Conservation (phyloP, 192 early-diverging fungal genomes). For the Chytriomyces sp. region DNA sequence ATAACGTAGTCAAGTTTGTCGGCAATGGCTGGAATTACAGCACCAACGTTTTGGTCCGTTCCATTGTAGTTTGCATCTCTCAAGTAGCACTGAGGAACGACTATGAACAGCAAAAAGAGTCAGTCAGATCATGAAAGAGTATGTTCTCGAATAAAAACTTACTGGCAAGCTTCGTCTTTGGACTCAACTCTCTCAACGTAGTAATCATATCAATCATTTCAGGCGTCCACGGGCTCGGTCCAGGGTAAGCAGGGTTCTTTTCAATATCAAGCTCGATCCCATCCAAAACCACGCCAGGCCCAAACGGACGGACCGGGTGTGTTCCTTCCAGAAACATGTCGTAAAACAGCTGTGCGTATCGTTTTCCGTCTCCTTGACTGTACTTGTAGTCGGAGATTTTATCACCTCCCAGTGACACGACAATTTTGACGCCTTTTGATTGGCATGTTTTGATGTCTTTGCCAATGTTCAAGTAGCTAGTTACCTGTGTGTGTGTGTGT, state of each 20-base stretch:
- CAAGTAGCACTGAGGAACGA: conserved; percentile 32
- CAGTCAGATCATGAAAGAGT: neutral
- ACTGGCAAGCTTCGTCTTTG: conserved; percentile 28
- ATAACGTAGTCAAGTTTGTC: conserved; percentile 16
- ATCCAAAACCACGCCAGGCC: conserved; percentile 26
- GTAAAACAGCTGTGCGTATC: conserved; percentile 26
- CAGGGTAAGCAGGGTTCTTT: conserved; percentile 18
- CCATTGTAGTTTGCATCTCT: conserved; percentile 17
- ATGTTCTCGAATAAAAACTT: conserved; percentile 4
- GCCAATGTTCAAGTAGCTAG: conserved; percentile 6
- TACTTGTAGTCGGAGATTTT: conserved; percentile 14
- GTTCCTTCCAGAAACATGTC: conserved; percentile 30
- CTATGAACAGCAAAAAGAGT: neutral
- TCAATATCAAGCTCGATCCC: conserved; percentile 33
- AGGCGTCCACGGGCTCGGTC: neutral
- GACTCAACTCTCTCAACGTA: conserved; percentile 17
- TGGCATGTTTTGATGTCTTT: conserved; percentile 24
- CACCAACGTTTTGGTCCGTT: conserved; percentile 26
- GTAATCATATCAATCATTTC: conserved; percentile 33
- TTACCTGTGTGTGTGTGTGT: neutral
- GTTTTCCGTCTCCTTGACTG: conserved; percentile 9
- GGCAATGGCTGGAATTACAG: conserved; percentile 9
- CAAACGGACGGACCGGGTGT: conserved; percentile 28
- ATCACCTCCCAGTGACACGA: conserved; percentile 29
- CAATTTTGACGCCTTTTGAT: neutral